phyloP scores from a whole-genome alignment of 257 asterid species.

The Lavandula angustifolia region DNA sequence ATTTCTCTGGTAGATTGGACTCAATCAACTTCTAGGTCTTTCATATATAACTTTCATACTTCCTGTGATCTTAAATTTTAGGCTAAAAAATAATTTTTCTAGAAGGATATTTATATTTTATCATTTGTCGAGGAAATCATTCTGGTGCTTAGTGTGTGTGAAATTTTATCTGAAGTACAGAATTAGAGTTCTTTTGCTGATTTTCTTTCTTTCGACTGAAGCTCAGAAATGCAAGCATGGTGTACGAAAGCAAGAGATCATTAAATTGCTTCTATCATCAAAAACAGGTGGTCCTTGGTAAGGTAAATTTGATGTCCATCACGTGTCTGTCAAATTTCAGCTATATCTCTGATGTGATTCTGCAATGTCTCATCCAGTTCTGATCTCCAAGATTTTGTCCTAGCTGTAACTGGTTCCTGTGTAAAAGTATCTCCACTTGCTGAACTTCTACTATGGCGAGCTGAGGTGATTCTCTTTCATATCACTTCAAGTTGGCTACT shows the following conservation, averaged over 20 bases:
- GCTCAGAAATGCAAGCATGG: conserved; percentile 58
- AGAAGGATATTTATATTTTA: background rate
- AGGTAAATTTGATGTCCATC: conserved; percentile 32
- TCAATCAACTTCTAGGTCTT: background rate
- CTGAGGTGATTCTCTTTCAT: conserved; percentile 60
- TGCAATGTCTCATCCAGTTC: conserved; percentile 53
- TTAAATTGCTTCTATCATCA: conserved; percentile 58
- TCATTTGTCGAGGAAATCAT: conserved; percentile 9
- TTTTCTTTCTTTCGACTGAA: conserved; percentile 25
- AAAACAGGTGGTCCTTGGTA: conserved; percentile 59
- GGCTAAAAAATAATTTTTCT: background rate
- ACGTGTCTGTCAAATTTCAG: conserved; percentile 18
- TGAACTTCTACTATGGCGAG: conserved; percentile 87
- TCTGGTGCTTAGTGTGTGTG: conserved; percentile 9
- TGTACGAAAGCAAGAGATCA: conserved; percentile 65
- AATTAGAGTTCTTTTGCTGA: conserved; percentile 18
- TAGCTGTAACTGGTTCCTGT: conserved; percentile 60
- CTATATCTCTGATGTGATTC: conserved; percentile 26
- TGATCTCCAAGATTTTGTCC: conserved; percentile 50
- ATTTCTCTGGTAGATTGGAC: conserved; percentile 2
- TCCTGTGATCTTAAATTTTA: background rate
- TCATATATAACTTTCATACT: conserved; percentile 10
- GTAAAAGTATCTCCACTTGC: conserved; percentile 64
- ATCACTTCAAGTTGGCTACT: conserved; percentile 27
- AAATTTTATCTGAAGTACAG: background rate